Evolutionary conservation across 768 basidiomycete species (phyloP).

Genomic region (Boletus subcaerulescens): DNA sequence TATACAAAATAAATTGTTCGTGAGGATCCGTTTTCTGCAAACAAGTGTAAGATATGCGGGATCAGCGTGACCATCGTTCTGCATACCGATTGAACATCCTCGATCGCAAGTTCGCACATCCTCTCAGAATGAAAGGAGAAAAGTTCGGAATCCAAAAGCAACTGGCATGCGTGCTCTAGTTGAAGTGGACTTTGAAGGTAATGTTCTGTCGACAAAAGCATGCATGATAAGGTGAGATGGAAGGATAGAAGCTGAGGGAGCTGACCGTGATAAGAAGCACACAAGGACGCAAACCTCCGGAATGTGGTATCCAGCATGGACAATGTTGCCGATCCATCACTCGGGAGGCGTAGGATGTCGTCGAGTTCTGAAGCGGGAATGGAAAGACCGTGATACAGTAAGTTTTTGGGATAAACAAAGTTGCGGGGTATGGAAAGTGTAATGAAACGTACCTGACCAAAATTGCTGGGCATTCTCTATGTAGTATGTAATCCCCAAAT

Average conservation of each 20-base stretch:
- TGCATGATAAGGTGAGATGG: conserved; percentile 4
- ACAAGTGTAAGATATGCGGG: conserved; percentile 3
- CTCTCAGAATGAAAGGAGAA: conserved; percentile 90
- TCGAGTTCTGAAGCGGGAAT: conserved; percentile 69
- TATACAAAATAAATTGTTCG: conserved; percentile 73
- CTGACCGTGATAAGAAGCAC: conserved; percentile 85
- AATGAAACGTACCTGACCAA: conserved; percentile 70
- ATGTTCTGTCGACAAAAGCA: conserved; percentile 52
- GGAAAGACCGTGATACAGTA: not conserved
- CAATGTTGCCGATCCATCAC: conserved; percentile 57
- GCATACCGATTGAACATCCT: conserved; percentile 65
- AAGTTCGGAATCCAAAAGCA: conserved; percentile 80
- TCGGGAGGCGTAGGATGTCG: conserved; percentile 68
- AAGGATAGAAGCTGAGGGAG: conserved; percentile 7
- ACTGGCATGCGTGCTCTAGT: conserved; percentile 75
- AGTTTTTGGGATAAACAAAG: conserved; percentile 3
- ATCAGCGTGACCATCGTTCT: not conserved
- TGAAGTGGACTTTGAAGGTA: conserved; percentile 84
- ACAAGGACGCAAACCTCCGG: conserved; percentile 71
- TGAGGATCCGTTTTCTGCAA: conserved; percentile 82
- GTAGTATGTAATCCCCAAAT: conserved; percentile 77
- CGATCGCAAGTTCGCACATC: conserved; percentile 78
- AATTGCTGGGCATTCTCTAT: conserved; percentile 85
- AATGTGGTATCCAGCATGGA: conserved; percentile 76
- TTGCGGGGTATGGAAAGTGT: conserved; percentile 1